phyloP scores from a whole-genome alignment of 306 rosid species.

The Elaeagnus macrophylla region DNA sequence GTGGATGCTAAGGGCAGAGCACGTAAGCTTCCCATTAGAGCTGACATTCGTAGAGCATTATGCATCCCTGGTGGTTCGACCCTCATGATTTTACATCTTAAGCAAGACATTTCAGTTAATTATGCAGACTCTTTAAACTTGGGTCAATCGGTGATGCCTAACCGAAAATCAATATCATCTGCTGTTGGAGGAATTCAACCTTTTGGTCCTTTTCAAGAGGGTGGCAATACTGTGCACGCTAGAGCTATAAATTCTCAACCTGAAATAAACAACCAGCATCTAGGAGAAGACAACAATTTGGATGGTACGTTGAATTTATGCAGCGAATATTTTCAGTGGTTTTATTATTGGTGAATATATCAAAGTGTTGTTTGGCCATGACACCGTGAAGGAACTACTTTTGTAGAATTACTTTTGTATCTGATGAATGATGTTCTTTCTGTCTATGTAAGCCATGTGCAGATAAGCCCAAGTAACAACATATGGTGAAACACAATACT shows the following conservation, averaged over 20 bases:
- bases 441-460: background rate
- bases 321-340: conserved; percentile 3
- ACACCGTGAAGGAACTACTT: background rate
- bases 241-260: conserved; percentile 21
- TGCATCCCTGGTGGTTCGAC: conserved; percentile 92
- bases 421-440: background rate
- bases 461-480: background rate
- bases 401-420: conserved; percentile 1
- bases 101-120: conserved; percentile 29
- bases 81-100: conserved; percentile 71
- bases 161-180: conserved; percentile 24
- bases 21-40: conserved; percentile 62
- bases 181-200: conserved; percentile 23
- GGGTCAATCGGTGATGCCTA: conserved; percentile 33
- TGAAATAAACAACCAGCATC: conserved; percentile 25
- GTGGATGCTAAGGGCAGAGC: conserved; percentile 66
- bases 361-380: background rate
- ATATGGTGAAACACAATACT: background rate
- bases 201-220: conserved; percentile 19
- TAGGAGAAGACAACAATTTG: conserved; percentile 24
- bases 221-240: conserved; percentile 21
- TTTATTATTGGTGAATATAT: background rate
- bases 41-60: conserved; percentile 66
- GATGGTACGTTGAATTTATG: conserved; percentile 26
- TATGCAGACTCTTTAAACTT: conserved; percentile 27